Conservation (phyloP, 2,329 filamentous ascomycete species). For the Sphaerulina vaccinii region DNA sequence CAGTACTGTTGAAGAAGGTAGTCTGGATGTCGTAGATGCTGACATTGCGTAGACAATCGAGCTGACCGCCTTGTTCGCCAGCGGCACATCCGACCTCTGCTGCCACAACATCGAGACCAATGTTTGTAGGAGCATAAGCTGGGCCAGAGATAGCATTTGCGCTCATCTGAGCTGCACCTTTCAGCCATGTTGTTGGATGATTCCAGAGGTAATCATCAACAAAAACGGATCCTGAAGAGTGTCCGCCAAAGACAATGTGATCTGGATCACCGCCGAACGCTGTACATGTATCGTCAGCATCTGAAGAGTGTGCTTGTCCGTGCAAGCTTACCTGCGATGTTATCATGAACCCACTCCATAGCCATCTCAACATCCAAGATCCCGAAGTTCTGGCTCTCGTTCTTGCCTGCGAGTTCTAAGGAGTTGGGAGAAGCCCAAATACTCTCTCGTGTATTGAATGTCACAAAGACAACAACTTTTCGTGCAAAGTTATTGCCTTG, state of each 20-base stretch:
- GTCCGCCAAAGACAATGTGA: conserved; percentile 25
- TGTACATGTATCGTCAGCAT: no score
- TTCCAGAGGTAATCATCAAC: conserved; percentile 43
- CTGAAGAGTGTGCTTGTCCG: not conserved
- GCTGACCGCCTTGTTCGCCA: conserved; percentile 35
- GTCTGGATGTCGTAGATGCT: conserved; percentile 36
- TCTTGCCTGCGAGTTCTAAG: not conserved
- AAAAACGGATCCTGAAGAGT: conserved; percentile 37
- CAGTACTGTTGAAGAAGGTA: conserved; percentile 34
- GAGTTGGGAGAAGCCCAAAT: conserved; percentile 9
- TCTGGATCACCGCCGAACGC: conserved; percentile 9
- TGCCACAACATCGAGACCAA: conserved; percentile 41
- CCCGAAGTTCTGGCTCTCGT: conserved; percentile 7
- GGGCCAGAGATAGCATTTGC: conserved; percentile 46
- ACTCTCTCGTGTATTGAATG: conserved; percentile 7
- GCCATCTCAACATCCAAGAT: conserved; percentile 13
- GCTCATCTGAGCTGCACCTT: conserved; percentile 40
- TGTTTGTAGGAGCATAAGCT: conserved; percentile 40
- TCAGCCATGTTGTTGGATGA: conserved; percentile 9
- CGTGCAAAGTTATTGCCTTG: conserved; percentile 26
- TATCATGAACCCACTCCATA: conserved; percentile 9
- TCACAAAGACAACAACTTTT: conserved; percentile 10
- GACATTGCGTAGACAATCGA: conserved; percentile 42
- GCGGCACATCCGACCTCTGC: conserved; percentile 41
- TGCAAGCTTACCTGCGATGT: conserved; percentile 6